Base-by-base conservation (phyloP, 495 filamentous ascomycete genomes). In the Mytilinidion resinicola region DNA sequence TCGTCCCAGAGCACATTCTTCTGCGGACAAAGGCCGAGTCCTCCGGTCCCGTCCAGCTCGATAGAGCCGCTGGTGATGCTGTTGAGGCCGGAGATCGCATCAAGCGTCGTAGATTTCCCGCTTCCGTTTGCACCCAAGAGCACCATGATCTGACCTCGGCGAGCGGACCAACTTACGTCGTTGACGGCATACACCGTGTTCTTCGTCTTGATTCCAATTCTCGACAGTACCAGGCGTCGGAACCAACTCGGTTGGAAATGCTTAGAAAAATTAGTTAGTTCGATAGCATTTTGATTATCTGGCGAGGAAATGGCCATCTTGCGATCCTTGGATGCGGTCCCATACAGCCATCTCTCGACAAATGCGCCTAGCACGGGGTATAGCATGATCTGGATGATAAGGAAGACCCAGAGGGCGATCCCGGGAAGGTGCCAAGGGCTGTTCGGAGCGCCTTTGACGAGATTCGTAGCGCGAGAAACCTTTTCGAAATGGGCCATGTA, bases 1-100 rank as follows among this genome's bases (percentile, higher is more conserved):
- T 87, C 81, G 58, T 90, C 85, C 90, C 90, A 96, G 6, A 96
- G 76, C n/a, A 96, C 90, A 67, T 96, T 96, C 74, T 59, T 79
- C 69, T 68, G 78, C 57, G 91, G 91, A 61, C 88, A 91, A 37
- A 96, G 85, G 19, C 90, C 90, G n/a, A 95, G 76, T 1, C 85
- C 86, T 7, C 89, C 87, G 20, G 79, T 83, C 4, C 81, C 84
- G 62, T 86, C 82, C 37, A 95, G 82, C 21, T 78, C 82, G 63
- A 96, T 91, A 4, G 74, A 75, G 3, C 91, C 90, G 53, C 78
- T 81, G 0, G 85, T 85, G n/a, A 91, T 73, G 48, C 81, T 85
- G 56, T 85, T 86, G 25, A 90, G 78, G 0, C 90, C 91, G 42
- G 88, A 86, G 53, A 96, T 89, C 11, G 85, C 83, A 61, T 96